A percentile compares a stretch with the other conserved stretches of the same genome.
These are phyloP conservation scores for Camellia granthamiana DNA, from an alignment of 148 eudicot genomes.

Conservation along the genomic window DNA sequence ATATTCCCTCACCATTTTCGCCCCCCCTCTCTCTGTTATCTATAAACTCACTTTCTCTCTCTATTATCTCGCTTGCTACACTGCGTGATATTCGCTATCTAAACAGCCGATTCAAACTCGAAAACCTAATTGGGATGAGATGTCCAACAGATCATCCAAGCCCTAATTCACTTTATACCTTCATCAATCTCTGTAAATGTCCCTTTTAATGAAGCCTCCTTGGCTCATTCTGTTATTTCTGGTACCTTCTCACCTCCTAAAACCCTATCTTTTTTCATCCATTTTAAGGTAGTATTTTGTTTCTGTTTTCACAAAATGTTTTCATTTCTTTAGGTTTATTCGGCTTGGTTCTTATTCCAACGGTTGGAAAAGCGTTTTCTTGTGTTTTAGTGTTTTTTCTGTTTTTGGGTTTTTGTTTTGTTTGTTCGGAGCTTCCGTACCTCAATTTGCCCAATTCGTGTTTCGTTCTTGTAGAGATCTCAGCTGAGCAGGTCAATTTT, in stretches of 20 bases:
- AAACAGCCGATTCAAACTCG: constrained; percentile 18
- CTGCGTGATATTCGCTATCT: constrained; percentile 8
- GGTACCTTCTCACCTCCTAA: constrained; percentile 14
- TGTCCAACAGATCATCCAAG: constrained; percentile 20
- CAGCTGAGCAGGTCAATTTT: neutral
- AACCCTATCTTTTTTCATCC: neutral
- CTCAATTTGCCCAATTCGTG: no score
- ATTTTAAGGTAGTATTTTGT: neutral
- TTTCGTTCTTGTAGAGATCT: no score
- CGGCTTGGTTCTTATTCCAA: neutral
- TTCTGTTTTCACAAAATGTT: neutral
- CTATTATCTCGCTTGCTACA: neutral
- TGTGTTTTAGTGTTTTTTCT: no score
- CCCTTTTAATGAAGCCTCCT: constrained; percentile 61
- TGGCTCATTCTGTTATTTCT: constrained; percentile 25
- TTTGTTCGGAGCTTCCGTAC: neutral
- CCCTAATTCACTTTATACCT: constrained; percentile 8
- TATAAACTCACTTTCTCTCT: neutral
- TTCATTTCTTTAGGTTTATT: neutral
- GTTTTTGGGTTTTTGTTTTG: neutral
- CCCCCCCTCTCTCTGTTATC: neutral
- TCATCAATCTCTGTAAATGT: constrained; percentile 14
- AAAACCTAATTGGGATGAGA: constrained; percentile 19
- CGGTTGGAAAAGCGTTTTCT: no score
- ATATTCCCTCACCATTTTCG: neutral